Conservation (phyloP, 108 stramenopile genomes). For the Skeletonema marinoi region DNA sequence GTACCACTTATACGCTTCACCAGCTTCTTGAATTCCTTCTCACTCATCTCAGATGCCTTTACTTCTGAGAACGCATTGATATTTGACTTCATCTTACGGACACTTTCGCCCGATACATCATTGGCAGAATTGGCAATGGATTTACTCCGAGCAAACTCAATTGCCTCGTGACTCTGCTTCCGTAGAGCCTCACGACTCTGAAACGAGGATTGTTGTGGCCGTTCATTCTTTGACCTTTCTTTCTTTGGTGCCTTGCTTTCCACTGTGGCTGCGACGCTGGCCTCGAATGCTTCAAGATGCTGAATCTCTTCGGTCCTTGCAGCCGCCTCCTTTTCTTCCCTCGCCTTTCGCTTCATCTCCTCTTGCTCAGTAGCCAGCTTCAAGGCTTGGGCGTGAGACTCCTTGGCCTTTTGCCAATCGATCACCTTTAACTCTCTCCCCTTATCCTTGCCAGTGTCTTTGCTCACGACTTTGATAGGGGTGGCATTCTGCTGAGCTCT, state of each 20-base stretch:
- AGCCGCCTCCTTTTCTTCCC: conserved; percentile 16
- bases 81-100: not conserved
- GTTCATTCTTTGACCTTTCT: not conserved
- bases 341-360: conserved; percentile 13
- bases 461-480: not conserved
- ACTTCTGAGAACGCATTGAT: conserved; percentile 16
- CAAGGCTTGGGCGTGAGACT: not conserved
- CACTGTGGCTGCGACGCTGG: not conserved
- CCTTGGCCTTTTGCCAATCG: not conserved
- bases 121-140: not conserved
- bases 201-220: not conserved
- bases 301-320: conserved; percentile 16
- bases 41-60: conserved; percentile 34
- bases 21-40: conserved; percentile 38
- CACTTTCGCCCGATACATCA: not conserved
- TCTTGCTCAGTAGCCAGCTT: conserved; percentile 15
- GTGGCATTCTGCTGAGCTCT: not conserved
- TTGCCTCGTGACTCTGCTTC: not conserved
- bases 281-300: conserved; percentile 8
- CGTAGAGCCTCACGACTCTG: not conserved
- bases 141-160: not conserved
- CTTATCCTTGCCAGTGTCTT: not conserved
- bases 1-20: conserved; percentile 15
- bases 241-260: conserved; percentile 5
- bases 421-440: not conserved